Conservation (phyloP, 306 rosid genomes). For the Rosa rugosa region DNA sequence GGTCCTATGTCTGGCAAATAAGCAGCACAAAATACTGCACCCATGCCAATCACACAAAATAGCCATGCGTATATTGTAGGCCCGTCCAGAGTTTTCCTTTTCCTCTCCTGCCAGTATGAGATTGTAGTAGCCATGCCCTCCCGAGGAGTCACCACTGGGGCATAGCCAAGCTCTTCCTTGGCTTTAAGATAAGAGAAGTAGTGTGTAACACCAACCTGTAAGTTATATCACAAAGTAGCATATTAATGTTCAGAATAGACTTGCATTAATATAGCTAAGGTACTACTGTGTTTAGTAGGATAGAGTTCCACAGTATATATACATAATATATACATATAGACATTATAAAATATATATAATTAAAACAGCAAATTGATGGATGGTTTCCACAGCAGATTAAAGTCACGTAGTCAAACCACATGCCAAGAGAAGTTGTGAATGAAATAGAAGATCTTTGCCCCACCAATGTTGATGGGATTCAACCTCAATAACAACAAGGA, state of each 20-base stretch:
- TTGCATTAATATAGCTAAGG: background rate
- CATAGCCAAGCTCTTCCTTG: constrained; percentile 81
- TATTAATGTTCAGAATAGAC: background rate
- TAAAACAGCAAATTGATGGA: background rate
- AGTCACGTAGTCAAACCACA: background rate
- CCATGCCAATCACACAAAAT: constrained; percentile 62
- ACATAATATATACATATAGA: too few relatives aligned
- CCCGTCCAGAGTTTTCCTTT: constrained; percentile 65
- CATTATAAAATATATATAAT: background rate
- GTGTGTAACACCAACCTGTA: constrained; percentile 86
- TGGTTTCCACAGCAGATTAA: background rate
- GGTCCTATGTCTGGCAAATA: constrained; percentile 69
- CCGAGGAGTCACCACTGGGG: constrained; percentile 59
- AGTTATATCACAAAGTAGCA: constrained; percentile 11
- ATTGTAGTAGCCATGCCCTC: constrained; percentile 93
- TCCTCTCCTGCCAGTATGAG: constrained; percentile 78
- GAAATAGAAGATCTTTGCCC: background rate
- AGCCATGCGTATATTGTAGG: constrained; percentile 76
- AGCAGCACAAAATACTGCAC: constrained; percentile 58
- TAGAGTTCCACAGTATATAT: background rate
- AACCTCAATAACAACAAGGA: background rate
- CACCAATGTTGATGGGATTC: background rate
- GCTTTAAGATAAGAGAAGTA: constrained; percentile 89
- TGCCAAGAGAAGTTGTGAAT: background rate
- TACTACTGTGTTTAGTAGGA: background rate